Percentiles rank a stretch among this genome's conserved stretches.
These are phyloP conservation scores for Avena atlantica DNA, from an alignment of 176 grass and related monocot species.

Conservation along the genomic window DNA sequence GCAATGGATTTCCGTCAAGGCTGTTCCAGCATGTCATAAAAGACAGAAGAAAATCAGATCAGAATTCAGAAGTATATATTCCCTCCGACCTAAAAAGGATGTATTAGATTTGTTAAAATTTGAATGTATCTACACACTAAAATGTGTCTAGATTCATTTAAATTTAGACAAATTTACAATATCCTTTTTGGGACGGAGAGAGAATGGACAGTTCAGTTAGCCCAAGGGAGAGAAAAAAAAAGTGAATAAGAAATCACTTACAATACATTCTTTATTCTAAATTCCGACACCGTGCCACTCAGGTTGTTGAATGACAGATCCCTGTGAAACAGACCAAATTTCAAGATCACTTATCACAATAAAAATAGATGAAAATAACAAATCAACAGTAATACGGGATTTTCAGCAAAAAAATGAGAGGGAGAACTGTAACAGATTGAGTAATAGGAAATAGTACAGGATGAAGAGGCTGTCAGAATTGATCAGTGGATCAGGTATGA, in stretches of 20 bases:
- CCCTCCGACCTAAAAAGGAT: too few relatives aligned
- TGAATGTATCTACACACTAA: too few relatives aligned
- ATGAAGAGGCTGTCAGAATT: constrained; percentile 46
- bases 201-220: background rate
- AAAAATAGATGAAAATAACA: constrained; percentile 13
- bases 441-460: constrained; percentile 50
- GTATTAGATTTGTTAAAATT: too few relatives aligned
- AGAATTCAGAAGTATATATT: background rate
- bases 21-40: constrained; percentile 47
- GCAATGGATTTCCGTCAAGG: constrained; percentile 64
- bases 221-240: background rate
- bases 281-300: constrained; percentile 56
- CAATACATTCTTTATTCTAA: constrained; percentile 38
- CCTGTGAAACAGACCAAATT: constrained; percentile 40
- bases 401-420: background rate
- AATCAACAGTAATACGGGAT: background rate
- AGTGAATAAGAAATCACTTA: constrained; percentile 54
- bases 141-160: too few relatives aligned
- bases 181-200: too few relatives aligned
- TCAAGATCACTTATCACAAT: constrained; percentile 21
- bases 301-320: constrained; percentile 92
- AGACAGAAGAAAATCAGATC: constrained; percentile 20
- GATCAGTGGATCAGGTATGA: constrained; percentile 67
- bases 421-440: background rate
- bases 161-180: too few relatives aligned